Evolutionary conservation across 257 asterid genomes (phyloP).

Genomic region (Marsdenia floribunda): DNA sequence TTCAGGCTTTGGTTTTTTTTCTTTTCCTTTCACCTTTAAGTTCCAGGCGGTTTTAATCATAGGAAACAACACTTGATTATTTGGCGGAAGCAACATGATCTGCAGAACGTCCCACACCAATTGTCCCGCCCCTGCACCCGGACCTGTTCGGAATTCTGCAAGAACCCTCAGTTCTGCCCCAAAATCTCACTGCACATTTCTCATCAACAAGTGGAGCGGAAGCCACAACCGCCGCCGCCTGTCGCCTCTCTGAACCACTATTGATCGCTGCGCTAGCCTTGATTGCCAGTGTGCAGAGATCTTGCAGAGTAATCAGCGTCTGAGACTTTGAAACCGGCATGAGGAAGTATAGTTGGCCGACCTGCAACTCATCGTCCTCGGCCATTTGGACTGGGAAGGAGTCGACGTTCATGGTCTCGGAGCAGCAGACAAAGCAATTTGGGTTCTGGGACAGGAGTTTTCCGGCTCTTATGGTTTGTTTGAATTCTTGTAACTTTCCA

Average conservation of each 20-base stretch:
- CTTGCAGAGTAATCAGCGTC: conserved; percentile 20
- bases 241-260: not conserved
- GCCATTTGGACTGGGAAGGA: conserved; percentile 32
- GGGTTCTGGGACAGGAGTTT: conserved; percentile 41
- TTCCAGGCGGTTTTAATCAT: not conserved
- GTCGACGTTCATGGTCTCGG: conserved; percentile 40
- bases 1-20: no score
- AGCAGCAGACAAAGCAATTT: conserved; percentile 41
- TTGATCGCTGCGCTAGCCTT: conserved; percentile 26
- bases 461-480: conserved; percentile 29
- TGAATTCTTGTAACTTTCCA: conserved; percentile 44
- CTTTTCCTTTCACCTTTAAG: no score
- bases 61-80: not conserved
- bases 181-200: not conserved
- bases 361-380: conserved; percentile 23
- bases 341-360: conserved; percentile 29
- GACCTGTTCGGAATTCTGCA: not conserved
- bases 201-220: not conserved
- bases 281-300: conserved; percentile 35
- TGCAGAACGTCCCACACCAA: not conserved
- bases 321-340: conserved; percentile 34
- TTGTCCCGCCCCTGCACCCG: not conserved
- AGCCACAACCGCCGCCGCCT: not conserved
- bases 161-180: not conserved
- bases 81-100: not conserved